These are phyloP conservation scores for Fusarium sp. DNA, from an alignment of 2,329 filamentous ascomycete genomes.

Conservation along the genomic window DNA sequence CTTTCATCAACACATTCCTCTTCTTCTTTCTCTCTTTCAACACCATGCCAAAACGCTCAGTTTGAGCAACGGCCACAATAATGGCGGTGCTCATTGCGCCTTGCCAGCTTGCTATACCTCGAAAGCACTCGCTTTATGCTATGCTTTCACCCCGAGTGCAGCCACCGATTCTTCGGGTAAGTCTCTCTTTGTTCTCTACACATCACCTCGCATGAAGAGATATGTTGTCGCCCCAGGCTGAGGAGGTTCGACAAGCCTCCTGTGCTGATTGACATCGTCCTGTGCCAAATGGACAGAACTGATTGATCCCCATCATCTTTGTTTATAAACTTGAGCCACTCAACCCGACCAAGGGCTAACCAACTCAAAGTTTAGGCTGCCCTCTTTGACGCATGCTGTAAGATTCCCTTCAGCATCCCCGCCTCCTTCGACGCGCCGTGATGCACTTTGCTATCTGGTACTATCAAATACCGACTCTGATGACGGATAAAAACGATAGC, in stretches of 20 bases:
- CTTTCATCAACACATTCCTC: constrained; percentile 38
- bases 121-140: not conserved
- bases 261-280: constrained; percentile 64
- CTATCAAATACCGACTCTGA: constrained; percentile 59
- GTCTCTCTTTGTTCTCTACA: constrained; percentile 4
- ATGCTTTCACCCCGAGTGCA: not conserved
- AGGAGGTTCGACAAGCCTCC: constrained; percentile 60
- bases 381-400: constrained; percentile 10
- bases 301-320: constrained; percentile 46
- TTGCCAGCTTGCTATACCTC: constrained; percentile 16
- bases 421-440: constrained; percentile 43
- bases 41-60: constrained; percentile 4
- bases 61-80: not conserved
- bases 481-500: constrained; percentile 53
- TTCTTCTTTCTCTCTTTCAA: not conserved
- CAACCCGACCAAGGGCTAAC: constrained; percentile 35
- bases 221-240: constrained; percentile 63
- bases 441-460: constrained; percentile 55
- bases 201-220: constrained; percentile 54
- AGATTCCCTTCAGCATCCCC: constrained; percentile 13
- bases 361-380: constrained; percentile 25
- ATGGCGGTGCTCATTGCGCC: not conserved
- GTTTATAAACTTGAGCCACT: constrained; percentile 10
- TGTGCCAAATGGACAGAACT: constrained; percentile 67
- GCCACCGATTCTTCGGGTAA: constrained; percentile 30